These are phyloP conservation scores for Candida gorgasii DNA, from an alignment of 805 yeast species.

Conservation along the genomic window DNA sequence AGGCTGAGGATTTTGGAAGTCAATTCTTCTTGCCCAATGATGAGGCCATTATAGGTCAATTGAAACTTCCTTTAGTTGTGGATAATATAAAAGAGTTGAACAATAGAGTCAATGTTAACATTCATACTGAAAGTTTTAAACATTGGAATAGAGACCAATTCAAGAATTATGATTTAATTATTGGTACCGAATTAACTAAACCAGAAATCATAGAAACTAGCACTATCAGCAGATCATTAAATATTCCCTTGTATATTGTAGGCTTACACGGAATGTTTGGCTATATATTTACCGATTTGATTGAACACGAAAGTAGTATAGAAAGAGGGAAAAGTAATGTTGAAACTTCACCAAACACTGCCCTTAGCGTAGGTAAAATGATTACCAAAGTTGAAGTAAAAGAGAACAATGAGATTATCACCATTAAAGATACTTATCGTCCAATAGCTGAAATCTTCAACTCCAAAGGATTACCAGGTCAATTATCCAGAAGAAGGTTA, in stretches of 20 bases:
- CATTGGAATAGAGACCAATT: constrained; percentile 27
- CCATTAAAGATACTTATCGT: constrained; percentile 37
- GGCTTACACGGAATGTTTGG: constrained; percentile 83
- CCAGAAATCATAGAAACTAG: constrained; percentile 51
- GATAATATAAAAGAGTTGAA: constrained; percentile 70
- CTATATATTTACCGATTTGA: constrained; percentile 75
- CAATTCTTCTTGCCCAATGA: constrained; percentile 70
- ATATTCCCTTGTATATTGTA: constrained; percentile 67
- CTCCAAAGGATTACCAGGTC: constrained; percentile 40
- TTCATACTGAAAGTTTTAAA: constrained; percentile 34
- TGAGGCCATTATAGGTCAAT: constrained; percentile 53
- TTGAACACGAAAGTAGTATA: constrained; percentile 57
- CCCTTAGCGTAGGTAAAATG: constrained; percentile 47
- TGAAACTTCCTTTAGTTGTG: constrained; percentile 55
- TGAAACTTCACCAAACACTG: constrained; percentile 43
- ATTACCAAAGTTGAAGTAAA: constrained; percentile 34
- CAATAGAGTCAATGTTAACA: constrained; percentile 65
- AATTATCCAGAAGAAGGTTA: constrained; percentile 44
- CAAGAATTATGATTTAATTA: constrained; percentile 62
- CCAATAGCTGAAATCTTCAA: constrained; percentile 36
- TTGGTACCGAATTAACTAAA: constrained; percentile 66
- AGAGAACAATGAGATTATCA: constrained; percentile 43
- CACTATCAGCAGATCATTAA: constrained; percentile 50
- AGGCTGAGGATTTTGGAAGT: constrained; percentile 63
- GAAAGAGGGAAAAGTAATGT: constrained; percentile 52